Base-by-base conservation (phyloP, 441 rosid genomes). In the Erodium moschatum region DNA sequence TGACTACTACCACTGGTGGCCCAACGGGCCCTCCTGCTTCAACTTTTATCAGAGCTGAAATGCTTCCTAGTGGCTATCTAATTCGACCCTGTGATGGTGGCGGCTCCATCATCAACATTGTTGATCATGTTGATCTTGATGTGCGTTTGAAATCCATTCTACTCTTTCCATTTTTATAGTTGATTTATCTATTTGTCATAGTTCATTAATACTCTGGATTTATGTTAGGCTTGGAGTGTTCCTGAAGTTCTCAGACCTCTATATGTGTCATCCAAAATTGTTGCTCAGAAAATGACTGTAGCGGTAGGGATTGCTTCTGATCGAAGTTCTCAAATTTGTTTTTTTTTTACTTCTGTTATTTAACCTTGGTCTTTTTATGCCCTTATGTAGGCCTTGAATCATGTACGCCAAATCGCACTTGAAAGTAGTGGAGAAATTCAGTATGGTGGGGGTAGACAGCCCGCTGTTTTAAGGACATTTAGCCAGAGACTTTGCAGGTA, bases 61-160 rank as follows among this genome's bases (percentile, higher is more conserved):
- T 87, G 90, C 95, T 89, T 69, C 95, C 99, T 11, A 86, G 98
- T 79, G 99, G 99, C 10, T 92, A 90, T 79, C 73, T 95, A 77
- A 92, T 95, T 70, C 87, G 99, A 13, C 95, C 98, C 1, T 91
- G 99, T 74, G 99, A 95, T 10, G 99, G 97, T 73, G 99, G 99
- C 50, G 99, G 99, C 69, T 95, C 99, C 8, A 92, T 95, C 71
- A 90, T 95, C 60, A 97, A 92, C 77, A 92, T 95, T 33, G 99
- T 95, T 0, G 99, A 95, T 81, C 98, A 95, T 73, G 81, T 95
- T 62, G 87, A 92, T 81, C 93, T 90, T 12, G 97, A 92, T 94
- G 74, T 77, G 87, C 79, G 99, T 94, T 72, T 2, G 72, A 31
- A 31, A 74, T 35, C 6, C 19, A 16, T n/a, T 52, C n/a, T 5